phyloP scores from a whole-genome alignment of 805 yeast species.

The Wickerhamomyces rabaulensis region DNA sequence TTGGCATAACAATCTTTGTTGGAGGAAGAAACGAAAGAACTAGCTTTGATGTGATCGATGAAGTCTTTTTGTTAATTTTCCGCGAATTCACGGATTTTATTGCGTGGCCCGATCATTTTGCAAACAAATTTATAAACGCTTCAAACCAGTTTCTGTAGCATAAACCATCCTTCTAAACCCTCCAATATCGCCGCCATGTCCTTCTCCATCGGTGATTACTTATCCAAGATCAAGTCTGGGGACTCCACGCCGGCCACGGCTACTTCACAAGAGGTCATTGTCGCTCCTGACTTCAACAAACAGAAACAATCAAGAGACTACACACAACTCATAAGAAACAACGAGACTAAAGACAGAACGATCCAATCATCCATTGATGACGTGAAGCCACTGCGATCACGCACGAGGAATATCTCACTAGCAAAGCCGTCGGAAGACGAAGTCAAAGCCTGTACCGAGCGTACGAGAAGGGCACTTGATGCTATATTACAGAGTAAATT shows the following conservation, averaged over 20 bases:
- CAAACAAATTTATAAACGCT: too few relatives aligned
- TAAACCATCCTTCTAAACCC: not conserved
- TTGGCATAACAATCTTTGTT: too few relatives aligned
- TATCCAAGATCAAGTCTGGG: constrained; percentile 8
- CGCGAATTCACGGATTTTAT: too few relatives aligned
- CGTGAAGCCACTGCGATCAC: constrained; percentile 56
- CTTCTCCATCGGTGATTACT: constrained; percentile 18
- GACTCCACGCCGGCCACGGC: constrained; percentile 5
- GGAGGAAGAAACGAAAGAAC: too few relatives aligned
- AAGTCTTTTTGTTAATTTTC: too few relatives aligned
- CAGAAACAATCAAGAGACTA: constrained; percentile 11
- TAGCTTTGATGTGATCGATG: too few relatives aligned
- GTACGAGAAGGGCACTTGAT: constrained; percentile 54
- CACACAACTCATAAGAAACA: constrained; percentile 17
- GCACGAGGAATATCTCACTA: constrained; percentile 31
- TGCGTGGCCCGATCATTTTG: too few relatives aligned
- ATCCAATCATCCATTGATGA: constrained; percentile 47
- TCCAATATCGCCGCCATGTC: not conserved
- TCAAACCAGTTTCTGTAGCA: too few relatives aligned
- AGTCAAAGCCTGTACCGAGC: constrained; percentile 40
- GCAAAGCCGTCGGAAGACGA: constrained; percentile 44
- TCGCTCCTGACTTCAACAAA: constrained; percentile 3
- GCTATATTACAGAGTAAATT: constrained; percentile 39
- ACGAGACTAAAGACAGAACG: constrained; percentile 12
- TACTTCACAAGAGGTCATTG: not conserved